Evolutionary conservation across 2,329 filamentous ascomycete species (phyloP), one percentile per base, ranked within the genome.

Genomic region (Thermomyces lanuginosus): DNA sequence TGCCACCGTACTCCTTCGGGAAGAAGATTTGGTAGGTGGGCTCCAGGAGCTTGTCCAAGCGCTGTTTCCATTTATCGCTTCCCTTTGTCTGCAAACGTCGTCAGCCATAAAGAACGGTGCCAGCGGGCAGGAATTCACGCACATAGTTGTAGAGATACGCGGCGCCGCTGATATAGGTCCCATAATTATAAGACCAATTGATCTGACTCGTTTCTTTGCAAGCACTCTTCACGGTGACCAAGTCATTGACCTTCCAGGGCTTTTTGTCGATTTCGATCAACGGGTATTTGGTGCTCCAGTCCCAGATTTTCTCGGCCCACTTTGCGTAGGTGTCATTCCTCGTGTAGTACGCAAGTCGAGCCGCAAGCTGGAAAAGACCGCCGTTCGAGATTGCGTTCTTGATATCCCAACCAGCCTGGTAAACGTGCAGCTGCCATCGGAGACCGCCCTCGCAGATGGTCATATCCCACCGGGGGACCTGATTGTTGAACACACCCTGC

Each of bases 351-450:
- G 74, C 76, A 8, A 86, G 62, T 10, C 80, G 73, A 1, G 81
- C 78, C 3, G 76, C 73, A 8, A 92, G 63, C 42, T 84, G 76
- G 51, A 91, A 84, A 46, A 89, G 71, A n/a, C 72, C 74, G 21
- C 78, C 80, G 48, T 89, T 89, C 34, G 73, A 74, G 39, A 84
- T 69, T 9, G 72, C 66, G 56, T 86, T 86, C 54, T 84, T 89
- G 65, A 91, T 89, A 43, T 71, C 64, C 47, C 83, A 74, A 8
- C 81, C 82, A 35, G 72, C 72, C 46, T 91, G 86, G 40, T 66
- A 69, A 1, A 65, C 56, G 48, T 75, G 84, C 38, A 92, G 82
- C 56, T 92, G 81, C 79, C 79, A 86, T 30, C 70, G 63, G 24
- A 89, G 55, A 4, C 81, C 82, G 33, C 81, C 81, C 14, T 61